These are phyloP conservation scores for Xylaria sp. DNA, from an alignment of 2,329 filamentous ascomycete species.

Conservation along the genomic window DNA sequence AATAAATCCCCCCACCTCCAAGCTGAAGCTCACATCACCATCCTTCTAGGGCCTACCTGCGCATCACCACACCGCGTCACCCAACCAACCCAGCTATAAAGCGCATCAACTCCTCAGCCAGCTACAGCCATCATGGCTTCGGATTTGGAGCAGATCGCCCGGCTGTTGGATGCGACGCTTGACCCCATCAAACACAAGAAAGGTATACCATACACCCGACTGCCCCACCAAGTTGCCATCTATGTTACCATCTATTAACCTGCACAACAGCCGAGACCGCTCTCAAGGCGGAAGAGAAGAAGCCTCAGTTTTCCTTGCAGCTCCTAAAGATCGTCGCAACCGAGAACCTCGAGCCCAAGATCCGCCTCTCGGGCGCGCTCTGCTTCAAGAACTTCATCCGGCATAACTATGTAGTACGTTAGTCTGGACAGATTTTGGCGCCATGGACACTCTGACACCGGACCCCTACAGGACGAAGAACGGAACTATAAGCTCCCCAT, in stretches of 20 bases:
- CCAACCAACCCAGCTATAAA: not conserved
- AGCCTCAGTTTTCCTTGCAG: constrained; percentile 83
- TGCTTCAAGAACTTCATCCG: constrained; percentile 99
- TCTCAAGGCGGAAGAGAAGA: constrained; percentile 77
- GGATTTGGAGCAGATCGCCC: constrained; percentile 65
- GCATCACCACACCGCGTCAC: not conserved
- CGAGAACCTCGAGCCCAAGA: constrained; percentile 71
- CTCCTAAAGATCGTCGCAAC: constrained; percentile 90
- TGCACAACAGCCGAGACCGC: constrained; percentile 71
- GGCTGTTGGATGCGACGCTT: constrained; percentile 87
- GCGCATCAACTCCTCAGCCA: constrained; percentile 4
- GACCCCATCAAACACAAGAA: constrained; percentile 86
- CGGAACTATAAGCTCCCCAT: constrained; percentile 85
- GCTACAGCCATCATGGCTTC: constrained; percentile 52
- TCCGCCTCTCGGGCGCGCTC: constrained; percentile 82
- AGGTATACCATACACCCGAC: constrained; percentile 58
- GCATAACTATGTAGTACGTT: constrained; percentile 80
- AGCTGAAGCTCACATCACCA: not conserved
- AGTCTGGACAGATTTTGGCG: not conserved
- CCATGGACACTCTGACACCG: constrained; percentile 7
- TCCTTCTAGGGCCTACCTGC: not conserved
- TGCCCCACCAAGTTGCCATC: constrained; percentile 23
- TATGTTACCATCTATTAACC: constrained; percentile 20
- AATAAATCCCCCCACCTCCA: constrained; percentile 24
- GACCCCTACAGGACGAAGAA: constrained; percentile 71